Evolutionary conservation across 2,329 filamentous ascomycete genomes (phyloP), one percentile per base, ranked within the genome.

Genomic region (Cordyceps cateniannulata): DNA sequence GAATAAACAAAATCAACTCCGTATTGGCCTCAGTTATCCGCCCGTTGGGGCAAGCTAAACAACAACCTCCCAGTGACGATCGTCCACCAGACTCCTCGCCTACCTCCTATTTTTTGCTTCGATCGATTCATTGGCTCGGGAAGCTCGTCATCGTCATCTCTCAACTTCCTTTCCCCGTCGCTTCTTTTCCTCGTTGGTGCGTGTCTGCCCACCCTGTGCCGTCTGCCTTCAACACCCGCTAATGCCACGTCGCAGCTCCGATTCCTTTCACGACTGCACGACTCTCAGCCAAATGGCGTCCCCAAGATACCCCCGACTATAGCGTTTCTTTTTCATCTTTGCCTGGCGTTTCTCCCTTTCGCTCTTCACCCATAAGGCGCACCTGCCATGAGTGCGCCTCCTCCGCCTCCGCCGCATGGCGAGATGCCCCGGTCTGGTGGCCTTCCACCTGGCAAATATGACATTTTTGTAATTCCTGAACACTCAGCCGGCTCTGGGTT

Each of bases 401-500:
- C 92, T 65, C 91, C 91, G 66, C 90, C 90, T 66, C 92, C 92
- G 71, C 91, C 91, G 65, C 92, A 96, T 77, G 91, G 92, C 75
- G 82, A 86, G 70, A 88, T 86, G 66, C 89, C 91, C 54, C 87
- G 87, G 72, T 81, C 84, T 42, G 74, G 79, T 18, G 88, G 89
- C 61, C 79, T 97, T 52, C 93, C 93, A 3, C 82, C 89, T 1
- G 93, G 93, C 60, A 96, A 95, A 72, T 98, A 96, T 75, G 93
- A 98, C 78, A 96, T 98, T 71, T 97, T 97, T 77, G 89, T 97
- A 72, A 93, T 98, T 69, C 93, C 93, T 8, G 91, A 93, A 51
- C 92, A 96, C 73, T 93, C 92, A 12, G 83, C 93, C 7, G 93
- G 93, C 58, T 85, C 87, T 0, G 93, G 93, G 38, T 97, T 97